Conservation (phyloP, 495 filamentous ascomycete species). For the Parathielavia appendiculata region DNA sequence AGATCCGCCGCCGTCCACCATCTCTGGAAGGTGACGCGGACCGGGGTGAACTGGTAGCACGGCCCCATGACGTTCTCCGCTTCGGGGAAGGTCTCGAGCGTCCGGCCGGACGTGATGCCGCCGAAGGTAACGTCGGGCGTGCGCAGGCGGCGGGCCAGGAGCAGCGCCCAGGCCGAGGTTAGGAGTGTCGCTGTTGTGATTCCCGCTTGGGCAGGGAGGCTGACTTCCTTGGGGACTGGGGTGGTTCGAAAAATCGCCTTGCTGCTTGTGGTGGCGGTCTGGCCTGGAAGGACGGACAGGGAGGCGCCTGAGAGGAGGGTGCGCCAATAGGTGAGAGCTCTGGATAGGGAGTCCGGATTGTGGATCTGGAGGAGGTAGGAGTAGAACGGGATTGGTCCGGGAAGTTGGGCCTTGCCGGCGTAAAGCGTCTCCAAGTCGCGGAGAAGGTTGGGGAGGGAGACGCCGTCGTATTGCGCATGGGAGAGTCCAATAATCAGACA, state of each 20-base stretch:
- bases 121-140: constrained; percentile 56
- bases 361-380: constrained; percentile 51
- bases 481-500: constrained; percentile 63
- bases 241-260: constrained; percentile 19
- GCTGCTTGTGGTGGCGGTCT: constrained; percentile 33
- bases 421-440: constrained; percentile 39
- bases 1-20: constrained; percentile 30
- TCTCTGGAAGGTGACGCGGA: constrained; percentile 30
- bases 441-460: constrained; percentile 60
- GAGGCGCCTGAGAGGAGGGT: constrained; percentile 49
- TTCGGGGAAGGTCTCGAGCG: constrained; percentile 42
- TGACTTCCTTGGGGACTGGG: constrained; percentile 27
- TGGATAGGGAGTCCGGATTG: constrained; percentile 22
- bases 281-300: constrained; percentile 41
- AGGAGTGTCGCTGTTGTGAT: constrained; percentile 55
- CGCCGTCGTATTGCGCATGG: constrained; percentile 71
- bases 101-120: constrained; percentile 55
- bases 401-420: constrained; percentile 12
- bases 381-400: constrained; percentile 53
- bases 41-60: constrained; percentile 42
- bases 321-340: constrained; percentile 52
- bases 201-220: constrained; percentile 34
- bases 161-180: constrained; percentile 58
- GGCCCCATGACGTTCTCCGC: constrained; percentile 45
- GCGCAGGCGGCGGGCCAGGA: constrained; percentile 48